Percentiles rank a stretch among this genome's conserved stretches.
These are phyloP conservation scores for Hanseniaspora taiwanica DNA, from an alignment of 805 yeast species.

Conservation along the genomic window DNA sequence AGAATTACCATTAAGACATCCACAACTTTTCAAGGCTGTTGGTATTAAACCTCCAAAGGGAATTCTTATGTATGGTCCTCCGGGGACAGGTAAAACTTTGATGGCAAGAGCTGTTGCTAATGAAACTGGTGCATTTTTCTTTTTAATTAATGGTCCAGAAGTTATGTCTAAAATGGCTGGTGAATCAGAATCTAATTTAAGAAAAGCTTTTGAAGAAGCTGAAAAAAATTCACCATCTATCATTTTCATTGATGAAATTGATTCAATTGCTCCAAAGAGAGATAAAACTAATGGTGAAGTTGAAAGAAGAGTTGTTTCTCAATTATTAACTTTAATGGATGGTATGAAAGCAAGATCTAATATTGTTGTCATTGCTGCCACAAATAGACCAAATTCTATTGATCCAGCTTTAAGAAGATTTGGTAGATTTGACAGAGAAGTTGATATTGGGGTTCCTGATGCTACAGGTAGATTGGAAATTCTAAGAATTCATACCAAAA, in stretches of 20 bases:
- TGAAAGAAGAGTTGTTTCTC: constrained; percentile 98
- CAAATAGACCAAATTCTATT: constrained; percentile 61
- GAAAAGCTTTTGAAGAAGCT: constrained; percentile 98
- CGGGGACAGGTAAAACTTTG: constrained; percentile 98
- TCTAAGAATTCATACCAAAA: constrained; percentile 92
- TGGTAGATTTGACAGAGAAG: constrained; percentile 83
- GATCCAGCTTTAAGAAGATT: constrained; percentile 79
- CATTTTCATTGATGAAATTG: constrained; percentile 96
- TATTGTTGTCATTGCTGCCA: constrained; percentile 96
- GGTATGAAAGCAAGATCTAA: constrained; percentile 99
- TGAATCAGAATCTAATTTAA: constrained; percentile 91
- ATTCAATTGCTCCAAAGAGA: constrained; percentile 98
- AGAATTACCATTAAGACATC: constrained; percentile 95
- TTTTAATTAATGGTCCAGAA: constrained; percentile 96
- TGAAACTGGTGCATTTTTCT: constrained; percentile 98
- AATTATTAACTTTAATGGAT: constrained; percentile 93
- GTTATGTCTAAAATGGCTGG: constrained; percentile 99
- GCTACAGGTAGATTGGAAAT: constrained; percentile 97
- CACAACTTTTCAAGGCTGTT: constrained; percentile 91
- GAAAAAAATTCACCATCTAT: constrained; percentile 97
- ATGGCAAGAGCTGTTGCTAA: constrained; percentile 99
- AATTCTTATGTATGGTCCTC: constrained; percentile 96
- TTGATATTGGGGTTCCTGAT: constrained; percentile 91
- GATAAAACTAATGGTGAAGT: constrained; percentile 99
- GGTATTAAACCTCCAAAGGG: constrained; percentile 99